Evolutionary conservation across 225 moss, liverwort and hornwort genomes (phyloP), one percentile per base, ranked within the genome.

Genomic region (Sphagnum tenellum): DNA sequence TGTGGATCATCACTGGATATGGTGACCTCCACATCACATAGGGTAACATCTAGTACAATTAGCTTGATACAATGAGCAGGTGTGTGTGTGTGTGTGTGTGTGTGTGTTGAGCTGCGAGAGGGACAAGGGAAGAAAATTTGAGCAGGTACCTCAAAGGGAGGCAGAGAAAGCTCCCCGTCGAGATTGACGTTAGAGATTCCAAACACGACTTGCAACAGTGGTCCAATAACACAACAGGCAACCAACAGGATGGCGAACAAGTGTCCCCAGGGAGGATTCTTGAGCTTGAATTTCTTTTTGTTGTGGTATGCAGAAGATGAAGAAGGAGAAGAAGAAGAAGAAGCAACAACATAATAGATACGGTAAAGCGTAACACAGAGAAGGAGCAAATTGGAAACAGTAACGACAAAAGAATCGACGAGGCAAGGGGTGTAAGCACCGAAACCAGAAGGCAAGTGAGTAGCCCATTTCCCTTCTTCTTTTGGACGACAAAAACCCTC

Each of bases 361-460:
- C 78, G 78, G 53, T 12, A 60, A 9, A 78, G 50, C 48, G 50
- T 70, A 46, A 74, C 60, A 29, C 65, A 62, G n/a, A 70, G 48
- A 46, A 74, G 47, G 45, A 48, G 62, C 67, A 70, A 49, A 60
- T 74, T 60, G 64, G 78, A 78, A 50, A 78, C 51, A 49, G 66
- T 74, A 45, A 78, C 63, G 57, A 78, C 58, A 12, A 74, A 67
- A 11, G 74, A 67, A 60, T 70, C 66, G 3, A 78, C 29, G 13
- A 78, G 66, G 44, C 74, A 78, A 3, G 74, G 78, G 4, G 78
- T 78, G 66, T 74, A 74, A 13, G 78, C 69, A 12, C 78, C 78
- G 60, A 78, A 78, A 4, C 78, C 78, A 46, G 52, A 70, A 4
- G 64, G 55, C 1, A 78, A 74, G 56, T 71, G 62, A n/a, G 64